Conservation (phyloP, 1,284 basidiomycete genomes). For the Agroathelia rolfsii region DNA sequence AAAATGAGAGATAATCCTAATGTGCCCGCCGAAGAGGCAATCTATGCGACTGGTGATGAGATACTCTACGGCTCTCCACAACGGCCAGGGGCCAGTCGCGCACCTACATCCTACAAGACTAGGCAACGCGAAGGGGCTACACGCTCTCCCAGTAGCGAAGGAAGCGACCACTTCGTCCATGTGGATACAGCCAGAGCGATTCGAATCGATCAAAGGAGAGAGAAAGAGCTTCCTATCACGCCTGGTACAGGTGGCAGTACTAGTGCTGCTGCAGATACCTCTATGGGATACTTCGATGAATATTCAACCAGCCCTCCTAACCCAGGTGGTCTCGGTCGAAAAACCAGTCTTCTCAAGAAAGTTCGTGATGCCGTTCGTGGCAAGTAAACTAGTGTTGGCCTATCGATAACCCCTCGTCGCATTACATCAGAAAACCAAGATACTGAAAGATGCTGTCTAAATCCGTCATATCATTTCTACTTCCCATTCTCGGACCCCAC, state of each 20-base stretch:
- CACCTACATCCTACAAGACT: conserved; percentile 17
- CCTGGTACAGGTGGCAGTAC: conserved; percentile 23
- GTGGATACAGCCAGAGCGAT: conserved; percentile 41
- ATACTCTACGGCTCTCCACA: conserved; percentile 33
- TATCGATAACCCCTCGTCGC: neutral
- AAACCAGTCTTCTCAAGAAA: conserved; percentile 71
- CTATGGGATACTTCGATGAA: conserved; percentile 41
- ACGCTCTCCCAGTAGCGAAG: too few species aligned
- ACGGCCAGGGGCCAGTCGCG: conserved; percentile 40
- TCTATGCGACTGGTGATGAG: conserved; percentile 26
- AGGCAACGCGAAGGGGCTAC: conserved; percentile 18
- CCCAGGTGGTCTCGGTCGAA: conserved; percentile 49
- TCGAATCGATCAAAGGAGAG: conserved; percentile 54
- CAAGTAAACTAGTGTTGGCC: conserved; percentile 22
- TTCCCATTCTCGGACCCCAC: too few species aligned
- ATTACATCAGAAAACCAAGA: too few species aligned
- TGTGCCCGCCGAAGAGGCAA: conserved; percentile 60
- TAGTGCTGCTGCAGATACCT: conserved; percentile 21
- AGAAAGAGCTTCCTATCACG: conserved; percentile 60
- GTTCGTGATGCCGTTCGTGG: conserved; percentile 63
- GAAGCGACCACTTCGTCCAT: conserved; percentile 23
- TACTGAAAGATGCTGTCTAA: too few species aligned
- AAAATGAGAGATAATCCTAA: conserved; percentile 77
- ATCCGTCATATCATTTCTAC: too few species aligned
- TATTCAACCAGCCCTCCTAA: conserved; percentile 21